A percentile compares a stretch with the other conserved stretches of the same genome.
These are phyloP conservation scores for Melanomma pulvis-pyrius DNA, from an alignment of 495 filamentous ascomycete genomes.

Conservation along the genomic window DNA sequence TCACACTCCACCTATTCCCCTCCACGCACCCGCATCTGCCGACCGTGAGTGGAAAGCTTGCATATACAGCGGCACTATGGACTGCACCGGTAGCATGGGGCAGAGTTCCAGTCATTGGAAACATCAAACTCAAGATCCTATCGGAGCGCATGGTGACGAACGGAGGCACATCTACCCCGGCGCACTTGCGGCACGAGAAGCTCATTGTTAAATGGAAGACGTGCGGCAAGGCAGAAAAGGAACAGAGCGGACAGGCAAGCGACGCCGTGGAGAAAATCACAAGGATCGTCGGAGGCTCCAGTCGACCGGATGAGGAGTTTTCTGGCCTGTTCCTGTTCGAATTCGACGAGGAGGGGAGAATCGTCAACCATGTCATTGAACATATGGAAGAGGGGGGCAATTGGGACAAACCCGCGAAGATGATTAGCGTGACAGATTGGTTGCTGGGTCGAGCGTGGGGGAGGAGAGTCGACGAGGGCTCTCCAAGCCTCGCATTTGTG, in stretches of 20 bases:
- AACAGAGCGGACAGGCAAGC: slow-evolving; percentile 45
- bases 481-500: slow-evolving; percentile 45
- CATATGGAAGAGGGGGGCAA: slow-evolving; percentile 79
- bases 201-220: slow-evolving; percentile 87
- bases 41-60: slow-evolving; percentile 82
- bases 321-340: slow-evolving; percentile 90
- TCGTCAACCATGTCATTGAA: slow-evolving; percentile 88
- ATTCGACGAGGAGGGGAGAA: slow-evolving; percentile 86
- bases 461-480: slow-evolving; percentile 48
- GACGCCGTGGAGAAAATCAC: slow-evolving; percentile 57
- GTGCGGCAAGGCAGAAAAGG: slow-evolving; percentile 50
- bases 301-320: slow-evolving; percentile 60
- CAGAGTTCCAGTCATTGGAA: slow-evolving; percentile 82
- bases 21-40: slow-evolving; percentile 95
- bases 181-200: slow-evolving; percentile 65
- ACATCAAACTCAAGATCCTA: slow-evolving; percentile 81
- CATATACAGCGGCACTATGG: slow-evolving; percentile 92
- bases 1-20: slow-evolving; percentile 93
- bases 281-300: slow-evolving; percentile 50
- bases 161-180: slow-evolving; percentile 41
- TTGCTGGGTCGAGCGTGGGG: slow-evolving; percentile 66
- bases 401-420: slow-evolving; percentile 69
- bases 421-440: slow-evolving; percentile 89
- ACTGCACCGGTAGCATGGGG: slow-evolving; percentile 96
- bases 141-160: slow-evolving; percentile 82